Evolutionary conservation across 768 basidiomycete genomes (phyloP), one percentile per base, ranked within the genome.

Genomic region (Sutorius australiensis): DNA sequence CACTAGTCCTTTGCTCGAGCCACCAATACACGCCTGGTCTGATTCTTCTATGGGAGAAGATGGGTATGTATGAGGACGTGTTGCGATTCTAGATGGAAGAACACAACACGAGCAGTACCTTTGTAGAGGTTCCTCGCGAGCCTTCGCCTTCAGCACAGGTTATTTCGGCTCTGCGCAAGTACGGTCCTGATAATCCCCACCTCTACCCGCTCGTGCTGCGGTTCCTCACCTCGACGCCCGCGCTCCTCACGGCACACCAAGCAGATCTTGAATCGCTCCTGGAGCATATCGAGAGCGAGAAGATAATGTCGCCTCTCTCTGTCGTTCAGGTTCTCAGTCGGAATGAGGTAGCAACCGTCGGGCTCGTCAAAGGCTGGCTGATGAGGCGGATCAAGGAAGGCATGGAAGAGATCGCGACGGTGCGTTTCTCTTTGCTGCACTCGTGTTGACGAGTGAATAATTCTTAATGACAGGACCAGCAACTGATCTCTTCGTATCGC

Each of bases 51-150:
- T 98, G 94, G 91, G 97, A 97, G 72, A 84, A 81, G 55, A 76
- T 94, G 73, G 93, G 89, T 7, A 95, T 97, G 95, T 91, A 92
- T 67, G 95, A 98, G 62, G 95, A 97, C 59, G 85, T 98, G 43
- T 66, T 98, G 28, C 80, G 94, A 21, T 97, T 91, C 73, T 94
- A 88, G 87, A 95, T 95, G 81, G 89, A 90, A 53, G 78, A 78
- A 54, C 77, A 87, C 50, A 60, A 60, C 33, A 46, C 50, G 7
- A 51, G 53, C 1, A 42, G 48, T 14, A 61, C 52, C 1, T 49
- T 56, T 9, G 19, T 5, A 4, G 1, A 16, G 4, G 31, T 38
- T n/a, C 65, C 55, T 14, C 77, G 79, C 1, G 71, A 61, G 8
- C 34, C 63, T 0, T 60, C 24, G 24, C 67, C 66, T 1, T 69